Base-by-base conservation (phyloP, 768 basidiomycete species). In the Lactarius pseudohatsudake region DNA sequence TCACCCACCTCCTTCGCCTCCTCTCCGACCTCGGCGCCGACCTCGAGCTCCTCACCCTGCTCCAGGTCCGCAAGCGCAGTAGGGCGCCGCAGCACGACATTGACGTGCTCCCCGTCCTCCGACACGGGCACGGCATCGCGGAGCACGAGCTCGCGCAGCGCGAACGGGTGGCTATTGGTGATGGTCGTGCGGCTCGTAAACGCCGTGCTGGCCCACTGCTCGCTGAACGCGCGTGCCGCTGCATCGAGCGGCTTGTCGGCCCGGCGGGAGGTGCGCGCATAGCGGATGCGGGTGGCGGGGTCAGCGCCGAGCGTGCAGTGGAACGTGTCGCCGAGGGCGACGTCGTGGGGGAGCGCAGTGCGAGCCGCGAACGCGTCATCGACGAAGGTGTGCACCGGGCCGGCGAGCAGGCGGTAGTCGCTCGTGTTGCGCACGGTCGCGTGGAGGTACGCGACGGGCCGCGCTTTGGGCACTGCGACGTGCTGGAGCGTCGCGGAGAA, bases 321-420 rank as follows among this genome's bases (percentile, higher is more conserved):
- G 76, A 88, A 87, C 41, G 75, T 79, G 57, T 86, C 85, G 10
- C 79, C 78, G 0, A 78, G 78, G 61, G 77, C 78, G 62, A 86
- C 80, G 59, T 84, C 81, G 81, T 13, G 82, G 13, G 69, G 69
- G 60, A 86, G 82, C 1, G 72, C 74, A 0, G 85, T 84, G 72
- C 80, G 81, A 22, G 85, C 82, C 3, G 86, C 84, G 71, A 81
- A 85, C 59, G 79, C 78, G 64, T 85, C 84, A 69, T 87, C 82
- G 63, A 86, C 71, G 70, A 86, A 84, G 34, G 87, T 81, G 64
- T 75, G 81, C 50, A 85, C 81, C 0, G 79, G 76, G 0, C 86
- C 87, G 6, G 83, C 77, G 2, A 89, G 79, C 34, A 88, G 76
- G 34, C 81, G 76, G 68, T 85, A 85, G 59, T 84, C 83, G 72